Percentiles rank a stretch among this genome's conserved stretches.
Evolutionary conservation across 805 yeast species (phyloP).

Genomic region (Metschnikowia kunwiensis): DNA sequence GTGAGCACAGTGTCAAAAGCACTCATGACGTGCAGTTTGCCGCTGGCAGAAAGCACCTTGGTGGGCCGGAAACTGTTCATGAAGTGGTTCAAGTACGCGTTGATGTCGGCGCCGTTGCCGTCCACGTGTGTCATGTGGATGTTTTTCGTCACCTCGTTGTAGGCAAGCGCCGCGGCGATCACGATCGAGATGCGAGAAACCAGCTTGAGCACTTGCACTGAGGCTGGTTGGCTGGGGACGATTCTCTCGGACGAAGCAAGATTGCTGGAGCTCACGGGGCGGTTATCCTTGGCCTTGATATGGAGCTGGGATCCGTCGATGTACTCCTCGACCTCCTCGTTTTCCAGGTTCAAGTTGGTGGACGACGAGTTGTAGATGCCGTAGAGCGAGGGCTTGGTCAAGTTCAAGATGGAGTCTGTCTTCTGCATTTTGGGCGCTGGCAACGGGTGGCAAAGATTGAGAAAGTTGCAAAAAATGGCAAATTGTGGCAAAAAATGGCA

Average conservation of each 20-base stretch:
- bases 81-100: constrained; percentile 29
- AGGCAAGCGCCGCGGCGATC: constrained; percentile 49
- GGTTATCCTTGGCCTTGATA: constrained; percentile 16
- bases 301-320: constrained; percentile 19
- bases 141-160: constrained; percentile 51
- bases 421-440: constrained; percentile 19
- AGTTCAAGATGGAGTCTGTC: constrained; percentile 39
- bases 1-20: constrained; percentile 21
- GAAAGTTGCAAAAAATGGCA: background rate
- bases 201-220: background rate
- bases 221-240: constrained; percentile 1
- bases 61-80: constrained; percentile 24
- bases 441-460: background rate
- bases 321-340: constrained; percentile 21
- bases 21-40: constrained; percentile 3
- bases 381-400: constrained; percentile 51
- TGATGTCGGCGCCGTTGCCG: constrained; percentile 42
- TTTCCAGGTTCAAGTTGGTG: constrained; percentile 32
- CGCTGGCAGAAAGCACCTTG: constrained; percentile 2
- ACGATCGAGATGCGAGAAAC: constrained; percentile 24
- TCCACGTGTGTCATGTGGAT: constrained; percentile 49
- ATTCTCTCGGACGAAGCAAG: constrained; percentile 1
- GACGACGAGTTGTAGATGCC: constrained; percentile 47
- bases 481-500: too few species aligned
- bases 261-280: constrained; percentile 3